Conservation (phyloP, 257 asterid genomes). For the Datura wrightii region DNA sequence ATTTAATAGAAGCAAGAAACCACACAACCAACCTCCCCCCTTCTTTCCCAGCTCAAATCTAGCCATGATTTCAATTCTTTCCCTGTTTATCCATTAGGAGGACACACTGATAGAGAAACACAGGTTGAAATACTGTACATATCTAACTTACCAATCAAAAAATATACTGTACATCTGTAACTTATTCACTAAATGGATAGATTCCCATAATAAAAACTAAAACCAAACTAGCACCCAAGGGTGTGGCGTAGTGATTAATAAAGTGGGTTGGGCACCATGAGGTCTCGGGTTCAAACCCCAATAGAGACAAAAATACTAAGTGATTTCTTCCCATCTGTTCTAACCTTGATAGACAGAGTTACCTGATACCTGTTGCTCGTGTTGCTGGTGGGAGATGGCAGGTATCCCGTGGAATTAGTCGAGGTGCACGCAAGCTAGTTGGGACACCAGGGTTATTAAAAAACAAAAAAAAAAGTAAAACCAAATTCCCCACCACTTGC, state of each 20-base stretch:
- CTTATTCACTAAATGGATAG: neutral
- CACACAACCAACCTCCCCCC: neutral
- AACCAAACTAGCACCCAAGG: neutral
- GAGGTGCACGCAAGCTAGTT: no score
- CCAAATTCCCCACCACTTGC: neutral
- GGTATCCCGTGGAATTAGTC: no score
- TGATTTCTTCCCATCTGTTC: no score
- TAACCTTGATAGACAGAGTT: no score
- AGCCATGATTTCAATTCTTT: neutral
- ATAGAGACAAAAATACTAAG: no score
- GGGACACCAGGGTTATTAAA: no score
- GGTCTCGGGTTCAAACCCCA: no score
- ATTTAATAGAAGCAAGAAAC: neutral
- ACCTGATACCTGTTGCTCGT: no score
- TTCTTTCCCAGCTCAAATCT: neutral
- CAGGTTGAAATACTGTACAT: neutral
- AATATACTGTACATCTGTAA: neutral
- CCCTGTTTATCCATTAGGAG: conserved; percentile 7
- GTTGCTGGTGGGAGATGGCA: no score
- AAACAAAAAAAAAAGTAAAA: no score
- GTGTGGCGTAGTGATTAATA: no score
- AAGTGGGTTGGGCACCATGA: no score
- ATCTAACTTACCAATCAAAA: neutral
- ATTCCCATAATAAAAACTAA: neutral
- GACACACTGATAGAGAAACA: neutral